Conservation (phyloP, 2,329 filamentous ascomycete genomes). For the Leptographium procerum region DNA sequence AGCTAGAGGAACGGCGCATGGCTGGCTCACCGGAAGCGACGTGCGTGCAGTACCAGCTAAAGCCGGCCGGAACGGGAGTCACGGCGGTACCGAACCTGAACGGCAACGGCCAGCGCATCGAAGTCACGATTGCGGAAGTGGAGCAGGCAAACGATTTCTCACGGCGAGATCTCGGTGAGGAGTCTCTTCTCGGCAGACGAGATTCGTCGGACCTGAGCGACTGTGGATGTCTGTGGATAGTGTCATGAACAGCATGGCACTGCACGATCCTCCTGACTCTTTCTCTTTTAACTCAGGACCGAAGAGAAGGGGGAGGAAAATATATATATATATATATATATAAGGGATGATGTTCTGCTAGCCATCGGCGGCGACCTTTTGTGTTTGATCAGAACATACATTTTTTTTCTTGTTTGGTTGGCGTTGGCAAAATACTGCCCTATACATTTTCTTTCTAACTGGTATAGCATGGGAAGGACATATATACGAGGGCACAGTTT, state of each 20-base stretch:
- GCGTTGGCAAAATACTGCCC: not conserved
- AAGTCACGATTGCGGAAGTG: slow-evolving; percentile 33
- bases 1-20: slow-evolving; percentile 42
- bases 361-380: no score
- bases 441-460: not conserved
- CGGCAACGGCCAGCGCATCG: slow-evolving; percentile 26
- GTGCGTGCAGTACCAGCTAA: slow-evolving; percentile 38
- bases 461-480: not conserved
- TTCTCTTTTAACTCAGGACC: no score
- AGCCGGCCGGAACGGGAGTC: slow-evolving; percentile 21
- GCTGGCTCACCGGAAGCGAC: slow-evolving; percentile 23
- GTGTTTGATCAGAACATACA: not conserved
- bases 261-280: no score
- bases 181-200: slow-evolving; percentile 7
- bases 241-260: slow-evolving; percentile 26
- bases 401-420: not conserved
- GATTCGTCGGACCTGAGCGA: slow-evolving; percentile 29
- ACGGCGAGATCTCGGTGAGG: not conserved
- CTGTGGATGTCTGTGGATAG: slow-evolving; percentile 44
- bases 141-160: slow-evolving; percentile 12
- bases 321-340: no score
- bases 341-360: no score
- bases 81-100: slow-evolving; percentile 23
- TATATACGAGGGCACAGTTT: not conserved
- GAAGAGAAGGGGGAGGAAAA: no score